phyloP scores from a whole-genome alignment of 1,139 yeast species.

The Hansenula sp. region DNA sequence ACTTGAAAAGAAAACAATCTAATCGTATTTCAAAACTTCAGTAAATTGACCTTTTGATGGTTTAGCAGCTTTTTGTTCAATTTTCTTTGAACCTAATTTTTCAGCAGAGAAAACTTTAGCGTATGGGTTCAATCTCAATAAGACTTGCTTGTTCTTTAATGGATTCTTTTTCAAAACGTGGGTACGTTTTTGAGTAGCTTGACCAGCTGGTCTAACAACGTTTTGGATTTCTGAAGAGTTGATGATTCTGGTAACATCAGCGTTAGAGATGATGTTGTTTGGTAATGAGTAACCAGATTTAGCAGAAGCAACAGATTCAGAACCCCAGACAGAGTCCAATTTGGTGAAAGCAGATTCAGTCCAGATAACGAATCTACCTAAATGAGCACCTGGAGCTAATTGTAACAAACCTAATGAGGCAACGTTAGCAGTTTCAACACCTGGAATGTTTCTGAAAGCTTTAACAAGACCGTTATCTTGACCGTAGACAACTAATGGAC shows the following conservation, averaged over 20 bases:
- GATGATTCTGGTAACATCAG: conserved; percentile 96
- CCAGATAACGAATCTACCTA: conserved; percentile 99
- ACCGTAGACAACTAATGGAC: conserved; percentile 98
- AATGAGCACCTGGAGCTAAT: conserved; percentile 99
- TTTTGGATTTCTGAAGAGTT: conserved; percentile 99
- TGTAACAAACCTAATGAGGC: conserved; percentile 93
- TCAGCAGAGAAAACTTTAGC: conserved; percentile 95
- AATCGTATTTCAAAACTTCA: conserved; percentile 58
- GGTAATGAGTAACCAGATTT: conserved; percentile 94
- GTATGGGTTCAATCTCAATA: conserved; percentile 99
- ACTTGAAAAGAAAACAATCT: conserved; percentile 15
- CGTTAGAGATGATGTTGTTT: conserved; percentile 87
- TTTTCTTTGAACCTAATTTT: conserved; percentile 86
- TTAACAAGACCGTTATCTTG: conserved; percentile 96
- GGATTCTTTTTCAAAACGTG: conserved; percentile 99
- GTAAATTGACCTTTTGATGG: conserved; percentile 74
- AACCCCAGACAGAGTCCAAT: conserved; percentile 96
- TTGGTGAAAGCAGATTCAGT: conserved; percentile 97
- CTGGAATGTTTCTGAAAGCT: conserved; percentile 99
- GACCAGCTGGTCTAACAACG: conserved; percentile 96
- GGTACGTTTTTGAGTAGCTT: conserved; percentile 87
- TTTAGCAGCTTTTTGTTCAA: conserved; percentile 55
- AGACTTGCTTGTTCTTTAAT: conserved; percentile 98
- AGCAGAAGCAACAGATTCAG: conserved; percentile 79
- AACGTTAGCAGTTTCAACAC: conserved; percentile 97